Percentiles rank a stretch among this genome's conserved stretches.
Conservation (phyloP, 108 stramenopile genomes). For the Discostella stelligeroides region DNA sequence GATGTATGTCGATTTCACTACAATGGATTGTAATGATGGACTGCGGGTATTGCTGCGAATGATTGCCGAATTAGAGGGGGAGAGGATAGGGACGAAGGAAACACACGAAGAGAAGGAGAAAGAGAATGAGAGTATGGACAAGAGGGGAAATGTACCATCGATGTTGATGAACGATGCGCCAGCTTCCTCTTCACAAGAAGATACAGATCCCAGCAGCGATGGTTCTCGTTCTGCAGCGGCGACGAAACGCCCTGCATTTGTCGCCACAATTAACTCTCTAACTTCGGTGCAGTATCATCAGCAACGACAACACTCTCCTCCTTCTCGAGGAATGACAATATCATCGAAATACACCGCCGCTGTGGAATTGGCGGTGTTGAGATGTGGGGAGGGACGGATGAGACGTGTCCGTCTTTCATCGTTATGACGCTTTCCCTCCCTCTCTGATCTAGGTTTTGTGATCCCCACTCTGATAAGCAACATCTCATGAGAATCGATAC, state of each 20-base stretch:
- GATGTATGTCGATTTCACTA: conserved; percentile 37
- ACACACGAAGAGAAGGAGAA: neutral
- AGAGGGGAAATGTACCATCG: neutral
- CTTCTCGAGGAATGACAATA: neutral
- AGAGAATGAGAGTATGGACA: neutral
- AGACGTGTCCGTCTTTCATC: conserved; percentile 42
- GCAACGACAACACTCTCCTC: neutral
- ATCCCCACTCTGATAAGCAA: too few species aligned
- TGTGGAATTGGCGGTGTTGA: conserved; percentile 47
- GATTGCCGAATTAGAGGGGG: conserved; percentile 28
- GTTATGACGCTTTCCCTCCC: conserved; percentile 1
- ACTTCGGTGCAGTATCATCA: neutral
- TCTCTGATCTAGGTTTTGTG: too few species aligned
- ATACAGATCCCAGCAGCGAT: too few species aligned
- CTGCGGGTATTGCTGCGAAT: conserved; percentile 30
- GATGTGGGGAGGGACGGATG: conserved; percentile 35
- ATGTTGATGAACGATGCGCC: too few species aligned
- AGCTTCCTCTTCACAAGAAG: too few species aligned
- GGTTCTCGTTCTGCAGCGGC: too few species aligned
- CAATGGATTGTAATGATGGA: conserved; percentile 31
- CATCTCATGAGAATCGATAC: too few species aligned
- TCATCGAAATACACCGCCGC: conserved; percentile 11
- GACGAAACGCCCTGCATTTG: too few species aligned
- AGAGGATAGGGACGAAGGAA: neutral
- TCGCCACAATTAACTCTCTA: too few species aligned